Evolutionary conservation across 139 green algal genomes (phyloP).

Genomic region (Chlamydomonas sp.): DNA sequence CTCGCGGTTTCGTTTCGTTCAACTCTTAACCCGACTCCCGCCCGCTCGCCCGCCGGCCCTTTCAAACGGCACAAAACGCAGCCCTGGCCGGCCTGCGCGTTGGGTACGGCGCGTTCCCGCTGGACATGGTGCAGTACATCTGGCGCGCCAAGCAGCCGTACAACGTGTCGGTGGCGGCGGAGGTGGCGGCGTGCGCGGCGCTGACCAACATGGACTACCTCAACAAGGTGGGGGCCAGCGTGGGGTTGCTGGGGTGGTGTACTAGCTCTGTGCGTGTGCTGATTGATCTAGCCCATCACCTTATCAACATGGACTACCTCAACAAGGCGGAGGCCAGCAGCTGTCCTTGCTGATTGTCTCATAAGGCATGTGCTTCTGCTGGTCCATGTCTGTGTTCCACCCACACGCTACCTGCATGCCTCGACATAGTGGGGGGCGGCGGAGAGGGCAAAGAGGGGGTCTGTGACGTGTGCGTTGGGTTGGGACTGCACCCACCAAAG

Average conservation of each 20-base stretch:
- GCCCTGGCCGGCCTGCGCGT: conserved; percentile 71
- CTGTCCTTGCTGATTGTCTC: no score
- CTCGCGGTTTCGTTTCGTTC: no score
- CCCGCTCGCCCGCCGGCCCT: not conserved
- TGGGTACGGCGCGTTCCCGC: conserved; percentile 79
- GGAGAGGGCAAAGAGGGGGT: no score
- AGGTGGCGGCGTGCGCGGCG: conserved; percentile 71
- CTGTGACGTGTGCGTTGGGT: no score
- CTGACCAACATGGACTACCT: conserved; percentile 70
- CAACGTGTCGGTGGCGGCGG: conserved; percentile 96
- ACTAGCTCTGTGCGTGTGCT: not conserved
- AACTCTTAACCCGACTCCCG: not conserved
- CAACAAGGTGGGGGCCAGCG: conserved; percentile 37
- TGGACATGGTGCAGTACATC: conserved; percentile 88
- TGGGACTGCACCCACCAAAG: no score
- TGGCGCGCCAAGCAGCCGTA: conserved; percentile 99
- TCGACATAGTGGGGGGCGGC: no score
- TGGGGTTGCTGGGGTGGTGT: not conserved
- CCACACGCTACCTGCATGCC: no score
- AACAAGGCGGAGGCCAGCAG: no score
- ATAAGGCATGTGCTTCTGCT: no score
- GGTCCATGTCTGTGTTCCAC: no score
- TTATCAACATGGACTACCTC: no score
- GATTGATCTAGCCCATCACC: no score
- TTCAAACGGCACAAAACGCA: not conserved